Evolutionary conservation across 2,329 filamentous ascomycete species (phyloP), one percentile per base, ranked within the genome.

Genomic region (Paraphaeosphaeria minitans): DNA sequence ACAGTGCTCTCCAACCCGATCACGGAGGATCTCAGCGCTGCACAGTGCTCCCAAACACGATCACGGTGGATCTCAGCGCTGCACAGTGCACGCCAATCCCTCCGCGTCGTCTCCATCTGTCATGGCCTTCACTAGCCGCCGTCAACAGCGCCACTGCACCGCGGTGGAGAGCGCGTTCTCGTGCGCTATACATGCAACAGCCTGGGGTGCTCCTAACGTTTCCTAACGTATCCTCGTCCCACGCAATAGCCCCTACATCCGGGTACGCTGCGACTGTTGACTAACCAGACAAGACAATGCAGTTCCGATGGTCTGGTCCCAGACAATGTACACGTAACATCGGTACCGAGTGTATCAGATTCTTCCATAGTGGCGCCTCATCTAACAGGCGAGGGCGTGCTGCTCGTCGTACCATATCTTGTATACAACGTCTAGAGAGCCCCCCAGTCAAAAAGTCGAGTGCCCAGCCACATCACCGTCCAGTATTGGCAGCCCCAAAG

Each of bases 401-500:
- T 14, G 41, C 19, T 43, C 35, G 21, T 31, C 19, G 29, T 16
- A 24, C 19, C 48, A 39, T 39, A 47, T 22, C 45, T 19, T 22
- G 14, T 43, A 22, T 35, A 53, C 22, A 19, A 35, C 52, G 51
- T n/a, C 70, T 63, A 75, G 6, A 75, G 63, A n/a, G 54, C 51
- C 4, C 75, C 74, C 75, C 75, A 77, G n/a, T 67, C 65, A 61
- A 76, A 77, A 7, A 63, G 48, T 13, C 49, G 65, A 53, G 69
- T 66, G 22, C 75, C 75, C 27, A 72, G 46, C 22, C 60, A 66
- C 2, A 69, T 69, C 6, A 75, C 66, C 1, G 62, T 63, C n/a
- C 67, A 45, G 53, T 72, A 76, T 49, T 77, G 71, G 47, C 63
- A 55, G n/a, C 70, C 67, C 74, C 74, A 77, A 7, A 77, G 51